Percentiles rank a stretch among this genome's conserved stretches.
These are phyloP conservation scores for Neurospora sp. DNA, from an alignment of 495 filamentous ascomycete species.

Conservation along the genomic window DNA sequence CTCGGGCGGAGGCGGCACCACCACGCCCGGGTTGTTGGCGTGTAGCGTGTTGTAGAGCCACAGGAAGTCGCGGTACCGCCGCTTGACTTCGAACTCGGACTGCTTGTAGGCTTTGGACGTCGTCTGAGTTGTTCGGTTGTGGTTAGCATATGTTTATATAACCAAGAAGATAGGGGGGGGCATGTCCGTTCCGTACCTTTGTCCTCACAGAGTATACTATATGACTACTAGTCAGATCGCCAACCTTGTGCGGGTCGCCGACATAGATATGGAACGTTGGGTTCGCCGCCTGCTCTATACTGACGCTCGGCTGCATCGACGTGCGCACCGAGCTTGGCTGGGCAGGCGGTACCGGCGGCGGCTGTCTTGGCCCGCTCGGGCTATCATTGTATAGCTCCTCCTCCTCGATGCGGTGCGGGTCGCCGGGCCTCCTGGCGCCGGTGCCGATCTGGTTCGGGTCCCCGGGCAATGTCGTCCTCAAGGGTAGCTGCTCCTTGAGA, in stretches of 20 bases:
- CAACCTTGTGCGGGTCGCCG: conserved; percentile 95
- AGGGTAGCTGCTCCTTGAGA: conserved; percentile 65
- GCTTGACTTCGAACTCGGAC: conserved; percentile 80
- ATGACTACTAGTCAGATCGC: conserved; percentile 90
- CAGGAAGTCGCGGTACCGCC: conserved; percentile 90
- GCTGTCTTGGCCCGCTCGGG: conserved; percentile 46
- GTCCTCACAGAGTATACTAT: conserved; percentile 95
- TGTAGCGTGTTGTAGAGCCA: conserved; percentile 95
- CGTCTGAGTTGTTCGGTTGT: conserved; percentile 44
- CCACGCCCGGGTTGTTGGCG: conserved; percentile 85
- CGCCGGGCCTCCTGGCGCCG: conserved; percentile 21
- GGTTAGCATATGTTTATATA: neutral
- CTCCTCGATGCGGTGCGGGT: conserved; percentile 53
- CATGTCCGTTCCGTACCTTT: conserved; percentile 47
- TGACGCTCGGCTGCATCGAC: conserved; percentile 70
- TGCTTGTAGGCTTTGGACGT: conserved; percentile 91
- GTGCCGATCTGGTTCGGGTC: neutral
- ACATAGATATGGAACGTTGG: conserved; percentile 88
- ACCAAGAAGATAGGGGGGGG: neutral
- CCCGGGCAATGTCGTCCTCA: conserved; percentile 42
- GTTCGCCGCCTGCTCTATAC: conserved; percentile 79
- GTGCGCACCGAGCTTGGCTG: conserved; percentile 39
- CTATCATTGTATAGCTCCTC: conserved; percentile 36
- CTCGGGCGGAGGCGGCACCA: conserved; percentile 93
- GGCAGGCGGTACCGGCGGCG: conserved; percentile 67